Conservation (phyloP, 2,329 filamentous ascomycete species). For the Fonsecaea monophora region DNA sequence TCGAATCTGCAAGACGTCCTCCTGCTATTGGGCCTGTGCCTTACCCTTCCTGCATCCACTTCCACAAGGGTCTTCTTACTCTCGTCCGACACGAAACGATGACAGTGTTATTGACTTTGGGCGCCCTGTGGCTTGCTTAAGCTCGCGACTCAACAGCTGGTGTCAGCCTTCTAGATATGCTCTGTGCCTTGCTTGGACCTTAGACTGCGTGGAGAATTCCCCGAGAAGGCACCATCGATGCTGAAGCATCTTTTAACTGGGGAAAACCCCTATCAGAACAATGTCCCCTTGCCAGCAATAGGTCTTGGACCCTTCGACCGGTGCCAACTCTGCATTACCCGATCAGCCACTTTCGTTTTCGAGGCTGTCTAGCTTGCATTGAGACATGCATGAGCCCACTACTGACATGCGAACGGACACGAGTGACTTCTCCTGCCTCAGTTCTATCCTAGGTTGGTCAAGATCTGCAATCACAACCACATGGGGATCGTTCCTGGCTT, state of each 20-base stretch:
- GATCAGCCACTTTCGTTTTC: neutral
- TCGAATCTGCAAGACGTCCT: slow-evolving; percentile 6
- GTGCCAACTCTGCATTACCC: neutral
- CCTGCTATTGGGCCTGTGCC: slow-evolving; percentile 4
- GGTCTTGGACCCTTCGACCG: neutral
- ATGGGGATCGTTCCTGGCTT: slow-evolving; percentile 17
- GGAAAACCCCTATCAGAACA: neutral
- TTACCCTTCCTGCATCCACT: slow-evolving; percentile 9
- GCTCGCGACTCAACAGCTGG: slow-evolving; percentile 9
- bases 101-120: slow-evolving; percentile 1
- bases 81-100: neutral
- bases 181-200: slow-evolving; percentile 2
- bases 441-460: slow-evolving; percentile 9
- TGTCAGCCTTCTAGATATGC: slow-evolving; percentile 1
- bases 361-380: slow-evolving; percentile 5
- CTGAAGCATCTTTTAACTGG: slow-evolving; percentile 1
- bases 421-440: slow-evolving; percentile 18
- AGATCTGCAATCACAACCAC: slow-evolving; percentile 25
- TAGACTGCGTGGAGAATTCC: neutral
- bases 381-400: slow-evolving; percentile 16
- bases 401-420: neutral
- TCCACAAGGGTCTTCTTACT: slow-evolving; percentile 11
- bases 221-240: neutral
- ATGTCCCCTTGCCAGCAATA: neutral
- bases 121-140: slow-evolving; percentile 24